Percentiles rank a stretch among this genome's conserved stretches.
phyloP scores from a whole-genome alignment of 805 yeast species.

The Yueomyces sp. region DNA sequence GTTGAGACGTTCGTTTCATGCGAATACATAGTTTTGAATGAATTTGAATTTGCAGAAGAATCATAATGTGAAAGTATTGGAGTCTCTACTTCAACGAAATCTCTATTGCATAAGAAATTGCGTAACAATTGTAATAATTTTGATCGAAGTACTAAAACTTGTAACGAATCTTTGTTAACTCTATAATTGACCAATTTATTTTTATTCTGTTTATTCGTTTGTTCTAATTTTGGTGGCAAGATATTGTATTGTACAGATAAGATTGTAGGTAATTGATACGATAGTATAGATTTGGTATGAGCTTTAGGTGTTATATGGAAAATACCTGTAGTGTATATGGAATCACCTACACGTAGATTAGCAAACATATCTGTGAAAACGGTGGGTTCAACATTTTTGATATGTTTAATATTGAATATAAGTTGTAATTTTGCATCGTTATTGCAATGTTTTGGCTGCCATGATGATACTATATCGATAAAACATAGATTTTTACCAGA shows the following conservation, averaged over 20 bases:
- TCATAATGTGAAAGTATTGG: slow-evolving; percentile 65
- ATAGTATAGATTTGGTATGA: slow-evolving; percentile 60
- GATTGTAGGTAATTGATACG: slow-evolving; percentile 34
- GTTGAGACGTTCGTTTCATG: slow-evolving; percentile 16
- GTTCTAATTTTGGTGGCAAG: slow-evolving; percentile 49
- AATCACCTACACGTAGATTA: background rate
- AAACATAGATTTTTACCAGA: slow-evolving; percentile 24
- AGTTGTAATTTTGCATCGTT: background rate
- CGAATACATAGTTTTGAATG: slow-evolving; percentile 42
- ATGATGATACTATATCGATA: slow-evolving; percentile 11
- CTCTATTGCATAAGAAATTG: slow-evolving; percentile 35
- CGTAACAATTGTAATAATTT: slow-evolving; percentile 44
- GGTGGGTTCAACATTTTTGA: background rate
- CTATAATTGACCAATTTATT: slow-evolving; percentile 67
- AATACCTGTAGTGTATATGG: background rate
- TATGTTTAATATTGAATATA: slow-evolving; percentile 7
- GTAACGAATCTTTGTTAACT: slow-evolving; percentile 32
- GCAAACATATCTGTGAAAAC: background rate
- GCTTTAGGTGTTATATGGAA: slow-evolving; percentile 25
- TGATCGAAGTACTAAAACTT: slow-evolving; percentile 38
- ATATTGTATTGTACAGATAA: slow-evolving; percentile 60
- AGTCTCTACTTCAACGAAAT: slow-evolving; percentile 75
- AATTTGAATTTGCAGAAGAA: slow-evolving; percentile 89
- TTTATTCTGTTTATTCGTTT: slow-evolving; percentile 41
- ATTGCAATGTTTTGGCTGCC: background rate